phyloP scores from a whole-genome alignment of 257 asterid genomes.

The Nyctanthes arbortristis region DNA sequence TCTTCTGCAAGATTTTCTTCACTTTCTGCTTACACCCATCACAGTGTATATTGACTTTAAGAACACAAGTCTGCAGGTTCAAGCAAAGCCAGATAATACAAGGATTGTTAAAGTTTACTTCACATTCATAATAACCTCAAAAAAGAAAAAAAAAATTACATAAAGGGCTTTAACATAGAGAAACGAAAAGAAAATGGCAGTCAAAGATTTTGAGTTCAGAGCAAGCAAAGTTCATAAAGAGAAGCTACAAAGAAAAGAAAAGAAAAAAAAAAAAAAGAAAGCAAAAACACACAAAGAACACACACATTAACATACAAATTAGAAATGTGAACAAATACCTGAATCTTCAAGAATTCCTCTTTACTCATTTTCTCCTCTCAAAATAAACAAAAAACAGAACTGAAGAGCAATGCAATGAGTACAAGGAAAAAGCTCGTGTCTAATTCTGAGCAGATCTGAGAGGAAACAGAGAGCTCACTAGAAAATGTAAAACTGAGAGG shows the following conservation, averaged over 20 bases:
- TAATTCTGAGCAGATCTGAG: conserved; percentile 44
- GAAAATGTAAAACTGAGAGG: not conserved
- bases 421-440: not conserved
- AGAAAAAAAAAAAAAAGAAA: not conserved
- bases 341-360: conserved; percentile 59
- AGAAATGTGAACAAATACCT: conserved; percentile 31
- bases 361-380: conserved; percentile 41
- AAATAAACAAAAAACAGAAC: conserved; percentile 18
- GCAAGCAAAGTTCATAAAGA: conserved; percentile 15
- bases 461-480: not conserved
- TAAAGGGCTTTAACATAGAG: not conserved
- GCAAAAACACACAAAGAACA: conserved; percentile 2
- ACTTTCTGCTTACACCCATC: conserved; percentile 92
- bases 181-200: conserved; percentile 4
- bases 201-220: conserved; percentile 15
- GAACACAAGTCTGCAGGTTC: conserved; percentile 87
- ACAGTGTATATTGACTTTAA: conserved; percentile 92
- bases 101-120: conserved; percentile 50
- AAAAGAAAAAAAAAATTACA: conserved; percentile 1
- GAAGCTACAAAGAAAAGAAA: conserved; percentile 19
- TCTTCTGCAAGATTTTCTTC: too few species aligned
- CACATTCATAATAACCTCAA: conserved; percentile 26
- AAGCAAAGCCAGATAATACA: conserved; percentile 63
- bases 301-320: conserved; percentile 18
- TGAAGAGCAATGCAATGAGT: conserved; percentile 20